These are phyloP conservation scores for Sporopachydermia quercuum DNA, from an alignment of 805 yeast species.

Conservation along the genomic window DNA sequence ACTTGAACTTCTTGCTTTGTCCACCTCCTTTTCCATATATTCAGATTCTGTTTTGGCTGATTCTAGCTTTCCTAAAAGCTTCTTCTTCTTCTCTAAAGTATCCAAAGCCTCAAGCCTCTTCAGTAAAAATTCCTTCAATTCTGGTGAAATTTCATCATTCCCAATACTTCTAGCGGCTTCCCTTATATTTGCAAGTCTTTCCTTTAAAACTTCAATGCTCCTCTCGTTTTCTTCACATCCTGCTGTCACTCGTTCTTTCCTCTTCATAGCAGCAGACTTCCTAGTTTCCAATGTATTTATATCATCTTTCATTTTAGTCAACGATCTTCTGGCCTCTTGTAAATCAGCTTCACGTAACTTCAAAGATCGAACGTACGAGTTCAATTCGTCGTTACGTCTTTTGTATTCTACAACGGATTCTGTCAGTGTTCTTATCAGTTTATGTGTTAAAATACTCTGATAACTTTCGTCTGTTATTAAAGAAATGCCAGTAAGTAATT, in stretches of 20 bases:
- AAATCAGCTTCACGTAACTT: constrained; percentile 27
- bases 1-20: neutral
- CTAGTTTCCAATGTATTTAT: constrained; percentile 20
- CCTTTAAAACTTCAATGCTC: constrained; percentile 30
- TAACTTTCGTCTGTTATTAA: constrained; percentile 23
- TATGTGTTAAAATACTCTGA: constrained; percentile 40
- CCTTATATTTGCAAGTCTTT: constrained; percentile 28
- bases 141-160: neutral
- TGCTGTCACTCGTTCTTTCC: constrained; percentile 11
- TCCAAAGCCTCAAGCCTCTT: neutral
- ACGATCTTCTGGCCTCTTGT: constrained; percentile 28
- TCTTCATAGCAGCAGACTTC: constrained; percentile 11
- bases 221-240: constrained; percentile 24
- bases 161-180: no score
- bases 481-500: constrained; percentile 34
- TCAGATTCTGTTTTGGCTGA: constrained; percentile 40
- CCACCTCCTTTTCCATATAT: neutral
- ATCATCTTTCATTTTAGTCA: constrained; percentile 30
- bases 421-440: constrained; percentile 41
- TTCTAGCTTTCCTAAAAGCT: constrained; percentile 20
- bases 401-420: constrained; percentile 28
- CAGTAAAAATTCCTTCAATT: neutral
- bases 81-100: neutral
- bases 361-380: constrained; percentile 27
- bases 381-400: constrained; percentile 30